A percentile compares a stretch with the other conserved stretches of the same genome.
Evolutionary conservation across 805 yeast species (phyloP).

Genomic region (Starmerella apis): DNA sequence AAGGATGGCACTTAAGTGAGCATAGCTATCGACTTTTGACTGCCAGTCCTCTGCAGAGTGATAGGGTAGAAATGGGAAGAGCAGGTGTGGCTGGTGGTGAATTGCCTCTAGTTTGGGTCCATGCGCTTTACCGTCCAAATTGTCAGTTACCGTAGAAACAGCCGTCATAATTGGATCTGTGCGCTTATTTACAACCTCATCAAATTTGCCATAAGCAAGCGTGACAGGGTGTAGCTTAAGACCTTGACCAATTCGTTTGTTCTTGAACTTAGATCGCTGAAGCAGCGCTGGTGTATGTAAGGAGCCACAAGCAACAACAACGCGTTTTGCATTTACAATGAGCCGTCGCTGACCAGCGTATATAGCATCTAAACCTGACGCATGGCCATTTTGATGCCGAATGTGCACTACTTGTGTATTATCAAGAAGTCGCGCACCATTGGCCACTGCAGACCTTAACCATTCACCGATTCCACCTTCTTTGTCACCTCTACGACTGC

Average conservation of each 20-base stretch:
- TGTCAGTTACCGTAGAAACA: conserved; percentile 39
- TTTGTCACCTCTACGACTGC: conserved; percentile 40
- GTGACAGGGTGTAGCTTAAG: conserved; percentile 45
- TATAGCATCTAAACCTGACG: conserved; percentile 37
- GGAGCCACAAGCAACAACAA: conserved; percentile 41
- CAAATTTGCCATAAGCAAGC: conserved; percentile 37
- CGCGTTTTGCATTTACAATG: conserved; percentile 37
- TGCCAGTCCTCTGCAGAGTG: conserved; percentile 32
- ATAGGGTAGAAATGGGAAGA: conserved; percentile 39
- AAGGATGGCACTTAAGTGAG: conserved; percentile 35
- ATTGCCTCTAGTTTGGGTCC: conserved; percentile 46
- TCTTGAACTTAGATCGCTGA: conserved; percentile 41
- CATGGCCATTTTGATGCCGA: conserved; percentile 37
- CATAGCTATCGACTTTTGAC: conserved; percentile 33
- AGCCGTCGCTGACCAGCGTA: conserved; percentile 26
- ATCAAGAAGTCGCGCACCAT: conserved; percentile 41
- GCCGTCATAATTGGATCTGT: conserved; percentile 43
- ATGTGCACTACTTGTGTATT: conserved; percentile 37
- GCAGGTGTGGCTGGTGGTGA: conserved; percentile 38
- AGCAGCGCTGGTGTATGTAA: conserved; percentile 42
- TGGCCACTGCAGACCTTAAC: conserved; percentile 40
- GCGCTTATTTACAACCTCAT: conserved; percentile 34
- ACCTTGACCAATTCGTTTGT: conserved; percentile 42
- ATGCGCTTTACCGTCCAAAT: conserved; percentile 43
- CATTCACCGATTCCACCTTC: conserved; percentile 44